These are phyloP conservation scores for Yamadazyma pseudoaaseri DNA, from an alignment of 1,139 yeast species.

Conservation along the genomic window DNA sequence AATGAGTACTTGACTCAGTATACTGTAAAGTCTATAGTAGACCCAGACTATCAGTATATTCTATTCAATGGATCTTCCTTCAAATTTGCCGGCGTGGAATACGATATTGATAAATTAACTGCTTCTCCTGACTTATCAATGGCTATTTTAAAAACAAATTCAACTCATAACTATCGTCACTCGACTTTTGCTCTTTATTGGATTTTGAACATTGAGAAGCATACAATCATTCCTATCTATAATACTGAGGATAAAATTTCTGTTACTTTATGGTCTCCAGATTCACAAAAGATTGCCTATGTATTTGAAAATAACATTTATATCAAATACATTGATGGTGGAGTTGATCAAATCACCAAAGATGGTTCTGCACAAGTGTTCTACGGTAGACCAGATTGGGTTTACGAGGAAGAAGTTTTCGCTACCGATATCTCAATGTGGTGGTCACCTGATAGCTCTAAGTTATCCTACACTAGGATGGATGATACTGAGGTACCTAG, in stretches of 20 bases:
- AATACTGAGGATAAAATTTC: constrained; percentile 28
- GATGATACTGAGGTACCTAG: constrained; percentile 55
- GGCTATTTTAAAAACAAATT: constrained; percentile 56
- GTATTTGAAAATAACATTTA: constrained; percentile 66
- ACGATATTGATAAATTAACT: constrained; percentile 49
- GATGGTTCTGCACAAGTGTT: constrained; percentile 53
- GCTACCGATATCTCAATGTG: constrained; percentile 50
- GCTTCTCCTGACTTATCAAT: constrained; percentile 65
- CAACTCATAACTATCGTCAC: constrained; percentile 67
- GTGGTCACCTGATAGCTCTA: constrained; percentile 59
- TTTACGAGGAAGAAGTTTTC: constrained; percentile 60
- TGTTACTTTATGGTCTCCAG: constrained; percentile 76
- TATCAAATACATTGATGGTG: constrained; percentile 20
- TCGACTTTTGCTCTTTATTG: constrained; percentile 70
- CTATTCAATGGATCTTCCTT: constrained; percentile 53
- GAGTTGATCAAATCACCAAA: constrained; percentile 36
- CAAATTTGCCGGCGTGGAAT: constrained; percentile 32
- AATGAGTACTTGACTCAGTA: constrained; percentile 27
- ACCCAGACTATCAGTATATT: constrained; percentile 41
- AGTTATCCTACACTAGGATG: constrained; percentile 45
- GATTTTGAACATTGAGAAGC: constrained; percentile 35
- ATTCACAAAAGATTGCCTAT: constrained; percentile 63
- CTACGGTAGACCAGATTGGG: constrained; percentile 64
- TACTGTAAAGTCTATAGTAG: constrained; percentile 49
- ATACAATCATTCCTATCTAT: constrained; percentile 27